A percentile compares a stretch with the other conserved stretches of the same genome.
These are phyloP conservation scores for Termitomyces sp. DNA, from an alignment of 768 basidiomycete genomes.

Conservation along the genomic window DNA sequence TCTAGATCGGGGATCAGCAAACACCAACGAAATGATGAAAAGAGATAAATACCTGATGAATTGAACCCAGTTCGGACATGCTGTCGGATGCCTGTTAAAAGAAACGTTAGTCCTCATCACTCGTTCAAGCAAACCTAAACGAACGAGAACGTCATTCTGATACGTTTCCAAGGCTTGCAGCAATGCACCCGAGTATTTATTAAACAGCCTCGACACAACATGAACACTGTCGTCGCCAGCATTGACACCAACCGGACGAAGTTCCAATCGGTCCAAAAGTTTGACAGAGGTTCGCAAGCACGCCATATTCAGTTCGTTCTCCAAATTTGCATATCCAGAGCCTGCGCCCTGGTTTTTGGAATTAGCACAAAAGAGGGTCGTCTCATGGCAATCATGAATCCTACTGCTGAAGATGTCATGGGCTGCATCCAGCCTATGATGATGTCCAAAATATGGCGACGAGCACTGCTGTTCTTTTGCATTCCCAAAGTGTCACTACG, in stretches of 20 bases:
- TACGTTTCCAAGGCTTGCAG: constrained; percentile 54
- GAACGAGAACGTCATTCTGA: constrained; percentile 42
- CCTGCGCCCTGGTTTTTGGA: constrained; percentile 26
- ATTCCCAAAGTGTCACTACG: constrained; percentile 56
- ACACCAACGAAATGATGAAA: not conserved
- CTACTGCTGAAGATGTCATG: constrained; percentile 40
- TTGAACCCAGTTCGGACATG: constrained; percentile 42
- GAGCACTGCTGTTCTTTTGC: constrained; percentile 60
- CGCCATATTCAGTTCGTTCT: constrained; percentile 67
- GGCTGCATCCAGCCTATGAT: constrained; percentile 77
- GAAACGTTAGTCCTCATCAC: constrained; percentile 2
- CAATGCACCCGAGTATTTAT: constrained; percentile 66
- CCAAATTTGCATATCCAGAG: constrained; percentile 30
- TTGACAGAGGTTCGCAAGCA: constrained; percentile 72
- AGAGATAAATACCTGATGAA: constrained; percentile 33
- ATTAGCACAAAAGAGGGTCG: not conserved
- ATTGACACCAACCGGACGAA: constrained; percentile 51
- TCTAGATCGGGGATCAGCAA: constrained; percentile 22
- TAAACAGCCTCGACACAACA: constrained; percentile 73
- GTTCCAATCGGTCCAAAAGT: constrained; percentile 68
- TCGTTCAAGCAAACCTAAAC: constrained; percentile 7
- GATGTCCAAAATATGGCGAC: constrained; percentile 70
- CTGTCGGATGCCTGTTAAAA: constrained; percentile 39
- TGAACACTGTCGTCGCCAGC: constrained; percentile 63
- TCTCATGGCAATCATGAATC: constrained; percentile 16